A percentile compares a stretch with the other conserved stretches of the same genome.
Conservation (phyloP, 495 filamentous ascomycete species). For the Diplogelasinospora grovesii region DNA sequence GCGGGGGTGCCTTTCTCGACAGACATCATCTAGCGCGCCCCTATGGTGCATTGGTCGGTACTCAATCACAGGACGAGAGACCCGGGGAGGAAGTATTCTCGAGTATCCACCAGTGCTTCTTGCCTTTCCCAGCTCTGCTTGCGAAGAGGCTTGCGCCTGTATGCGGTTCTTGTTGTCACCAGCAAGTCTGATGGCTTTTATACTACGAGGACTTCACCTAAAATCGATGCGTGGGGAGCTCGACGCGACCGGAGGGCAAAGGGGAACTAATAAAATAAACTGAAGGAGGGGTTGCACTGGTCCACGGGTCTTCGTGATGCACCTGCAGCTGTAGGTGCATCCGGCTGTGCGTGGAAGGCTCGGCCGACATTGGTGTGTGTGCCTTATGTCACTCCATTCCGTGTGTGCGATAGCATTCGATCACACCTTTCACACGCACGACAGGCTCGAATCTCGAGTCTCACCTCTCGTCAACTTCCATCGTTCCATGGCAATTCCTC, state of each 20-base stretch:
- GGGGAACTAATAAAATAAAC: background rate
- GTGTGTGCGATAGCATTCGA: background rate
- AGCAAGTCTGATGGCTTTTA: background rate
- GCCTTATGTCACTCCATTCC: background rate
- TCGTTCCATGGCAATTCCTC: background rate
- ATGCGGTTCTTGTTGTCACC: background rate
- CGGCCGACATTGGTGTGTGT: background rate
- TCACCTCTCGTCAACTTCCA: background rate
- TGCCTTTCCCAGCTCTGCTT: background rate
- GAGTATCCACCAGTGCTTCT: background rate
- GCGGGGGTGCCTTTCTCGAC: no score
- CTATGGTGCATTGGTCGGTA: background rate
- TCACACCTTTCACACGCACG: background rate
- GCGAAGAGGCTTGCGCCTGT: background rate
- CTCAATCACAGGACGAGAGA: background rate
- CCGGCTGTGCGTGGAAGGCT: background rate
- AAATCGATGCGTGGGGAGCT: background rate
- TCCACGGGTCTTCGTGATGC: constrained; percentile 5
- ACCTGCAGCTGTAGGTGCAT: constrained; percentile 15
- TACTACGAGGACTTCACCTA: no score
- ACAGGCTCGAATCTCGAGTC: background rate
- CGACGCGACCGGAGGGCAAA: background rate
- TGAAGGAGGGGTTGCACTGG: background rate
- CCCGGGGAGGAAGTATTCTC: no score
- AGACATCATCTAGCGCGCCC: background rate